Conservation (phyloP, 1,139 yeast genomes). For the Zygoascus hellenicus region DNA sequence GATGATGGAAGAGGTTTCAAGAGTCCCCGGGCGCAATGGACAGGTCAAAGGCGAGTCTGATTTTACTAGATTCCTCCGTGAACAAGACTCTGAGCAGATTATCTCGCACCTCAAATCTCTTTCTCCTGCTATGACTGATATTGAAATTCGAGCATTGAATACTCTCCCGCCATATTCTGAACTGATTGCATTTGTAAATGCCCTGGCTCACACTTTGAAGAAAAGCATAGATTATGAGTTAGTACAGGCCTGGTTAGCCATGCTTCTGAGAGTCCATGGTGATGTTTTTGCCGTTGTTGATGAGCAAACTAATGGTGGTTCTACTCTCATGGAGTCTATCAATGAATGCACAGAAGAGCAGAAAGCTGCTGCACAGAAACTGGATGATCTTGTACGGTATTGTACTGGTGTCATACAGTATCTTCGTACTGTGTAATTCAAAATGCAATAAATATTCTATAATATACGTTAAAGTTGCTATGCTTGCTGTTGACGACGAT, state of each 20-base stretch:
- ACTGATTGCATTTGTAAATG: slow-evolving; percentile 56
- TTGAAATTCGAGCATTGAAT: slow-evolving; percentile 78
- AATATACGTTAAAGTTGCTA: neutral
- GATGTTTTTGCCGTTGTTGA: slow-evolving; percentile 55
- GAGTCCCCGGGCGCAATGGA: slow-evolving; percentile 41
- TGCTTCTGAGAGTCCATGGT: slow-evolving; percentile 73
- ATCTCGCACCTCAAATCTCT: slow-evolving; percentile 51
- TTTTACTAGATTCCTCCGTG: slow-evolving; percentile 63
- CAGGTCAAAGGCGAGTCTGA: slow-evolving; percentile 55
- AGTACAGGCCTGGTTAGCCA: slow-evolving; percentile 69
- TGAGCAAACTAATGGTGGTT: slow-evolving; percentile 11
- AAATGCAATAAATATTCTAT: neutral
- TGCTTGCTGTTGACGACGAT: neutral
- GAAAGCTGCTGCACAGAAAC: slow-evolving; percentile 38
- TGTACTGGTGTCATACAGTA: slow-evolving; percentile 78
- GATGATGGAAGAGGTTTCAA: neutral
- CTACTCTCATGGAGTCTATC: slow-evolving; percentile 34
- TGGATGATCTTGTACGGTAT: slow-evolving; percentile 71
- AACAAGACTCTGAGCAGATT: slow-evolving; percentile 46
- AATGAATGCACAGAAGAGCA: slow-evolving; percentile 47
- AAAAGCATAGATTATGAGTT: slow-evolving; percentile 63
- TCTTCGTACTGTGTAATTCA: slow-evolving; percentile 35
- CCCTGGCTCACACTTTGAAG: slow-evolving; percentile 54
- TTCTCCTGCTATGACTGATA: slow-evolving; percentile 74
- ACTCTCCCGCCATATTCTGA: slow-evolving; percentile 59